phyloP scores from a whole-genome alignment of 371 early-diverging fungal species.

The Mortierella sp. region DNA sequence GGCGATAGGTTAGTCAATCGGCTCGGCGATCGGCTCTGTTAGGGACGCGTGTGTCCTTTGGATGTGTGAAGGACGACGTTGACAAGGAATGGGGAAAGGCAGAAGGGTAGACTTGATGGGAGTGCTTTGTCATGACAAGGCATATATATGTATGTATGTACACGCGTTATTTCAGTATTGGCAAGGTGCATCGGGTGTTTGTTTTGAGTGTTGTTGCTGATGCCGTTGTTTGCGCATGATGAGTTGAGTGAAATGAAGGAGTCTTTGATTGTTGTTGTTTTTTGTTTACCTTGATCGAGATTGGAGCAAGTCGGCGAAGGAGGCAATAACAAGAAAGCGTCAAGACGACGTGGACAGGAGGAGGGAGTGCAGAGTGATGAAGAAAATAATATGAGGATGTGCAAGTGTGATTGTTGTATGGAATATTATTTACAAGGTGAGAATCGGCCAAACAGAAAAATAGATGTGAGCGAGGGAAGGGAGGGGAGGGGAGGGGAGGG shows the following conservation, averaged over 20 bases:
- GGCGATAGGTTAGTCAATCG: neutral
- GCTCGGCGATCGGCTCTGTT: neutral
- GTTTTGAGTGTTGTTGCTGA: neutral
- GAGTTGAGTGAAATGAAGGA: neutral
- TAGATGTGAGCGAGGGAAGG: neutral
- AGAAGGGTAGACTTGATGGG: neutral
- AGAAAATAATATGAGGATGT: neutral
- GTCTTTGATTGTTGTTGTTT: neutral
- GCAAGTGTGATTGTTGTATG: neutral
- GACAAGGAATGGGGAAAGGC: neutral
- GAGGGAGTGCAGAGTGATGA: neutral
- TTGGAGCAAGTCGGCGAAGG: neutral
- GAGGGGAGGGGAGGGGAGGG: neutral
- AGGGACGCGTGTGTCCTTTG: neutral
- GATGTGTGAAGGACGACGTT: neutral
- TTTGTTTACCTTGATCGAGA: constrained; percentile 6
- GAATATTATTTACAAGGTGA: neutral
- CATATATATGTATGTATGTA: neutral
- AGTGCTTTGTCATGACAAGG: neutral
- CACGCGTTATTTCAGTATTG: neutral
- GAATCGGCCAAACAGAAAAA: too few species aligned
- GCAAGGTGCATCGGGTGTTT: neutral
- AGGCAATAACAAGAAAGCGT: neutral
- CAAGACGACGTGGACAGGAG: neutral
- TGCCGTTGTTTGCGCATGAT: neutral